Evolutionary conservation across 1,284 basidiomycete genomes (phyloP).

Genomic region (Moesziomyces globuligerus): DNA sequence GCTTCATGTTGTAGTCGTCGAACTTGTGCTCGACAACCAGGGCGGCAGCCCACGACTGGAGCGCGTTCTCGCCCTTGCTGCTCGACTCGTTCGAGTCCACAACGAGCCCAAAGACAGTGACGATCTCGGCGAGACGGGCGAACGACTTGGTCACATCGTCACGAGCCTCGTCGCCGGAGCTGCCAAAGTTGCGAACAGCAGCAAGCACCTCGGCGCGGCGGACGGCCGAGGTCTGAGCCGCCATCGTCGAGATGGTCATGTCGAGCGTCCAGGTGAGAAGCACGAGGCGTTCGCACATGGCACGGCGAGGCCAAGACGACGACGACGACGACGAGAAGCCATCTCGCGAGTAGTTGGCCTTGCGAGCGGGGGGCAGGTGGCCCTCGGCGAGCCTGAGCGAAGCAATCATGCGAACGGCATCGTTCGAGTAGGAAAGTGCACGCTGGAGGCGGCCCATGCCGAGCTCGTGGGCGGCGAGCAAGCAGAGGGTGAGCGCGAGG

Average conservation of each 20-base stretch:
- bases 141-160: conserved; percentile 66
- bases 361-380: conserved; percentile 26
- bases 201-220: conserved; percentile 36
- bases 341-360: conserved; percentile 28
- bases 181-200: conserved; percentile 58
- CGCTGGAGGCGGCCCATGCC: conserved; percentile 66
- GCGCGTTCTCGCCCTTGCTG: conserved; percentile 29
- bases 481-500: conserved; percentile 67
- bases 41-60: conserved; percentile 68
- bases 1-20: conserved; percentile 68
- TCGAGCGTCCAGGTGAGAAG: conserved; percentile 47
- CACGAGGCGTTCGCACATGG: conserved; percentile 44
- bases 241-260: conserved; percentile 38
- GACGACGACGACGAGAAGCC: conserved; percentile 20
- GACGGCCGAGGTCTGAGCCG: conserved; percentile 32
- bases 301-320: conserved; percentile 34
- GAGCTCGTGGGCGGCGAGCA: conserved; percentile 68
- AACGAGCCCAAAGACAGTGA: conserved; percentile 68
- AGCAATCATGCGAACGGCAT: conserved; percentile 35
- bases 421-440: conserved; percentile 67
- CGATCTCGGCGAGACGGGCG: conserved; percentile 68
- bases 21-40: conserved; percentile 68
- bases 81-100: conserved; percentile 48
- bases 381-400: conserved; percentile 39
- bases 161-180: conserved; percentile 36